These are phyloP conservation scores for Ustilago hordei DNA, from an alignment of 1,284 basidiomycete species.

Conservation along the genomic window DNA sequence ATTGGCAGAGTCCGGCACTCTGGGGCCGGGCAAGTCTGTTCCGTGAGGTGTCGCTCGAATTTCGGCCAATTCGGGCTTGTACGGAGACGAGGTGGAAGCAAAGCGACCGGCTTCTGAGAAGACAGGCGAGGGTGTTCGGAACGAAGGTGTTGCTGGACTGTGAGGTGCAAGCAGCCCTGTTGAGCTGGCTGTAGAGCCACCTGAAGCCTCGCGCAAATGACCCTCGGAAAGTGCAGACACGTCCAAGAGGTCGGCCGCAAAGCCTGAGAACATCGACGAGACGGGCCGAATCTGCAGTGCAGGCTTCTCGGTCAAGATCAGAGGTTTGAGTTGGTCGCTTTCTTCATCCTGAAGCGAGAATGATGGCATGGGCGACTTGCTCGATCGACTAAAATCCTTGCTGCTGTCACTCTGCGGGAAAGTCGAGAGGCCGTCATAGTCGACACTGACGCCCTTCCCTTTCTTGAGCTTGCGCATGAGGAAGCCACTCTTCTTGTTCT, in stretches of 20 bases:
- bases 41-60: constrained; percentile 42
- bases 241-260: constrained; percentile 54
- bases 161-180: constrained; percentile 40
- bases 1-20: constrained; percentile 40
- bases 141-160: constrained; percentile 33
- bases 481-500: constrained; percentile 64
- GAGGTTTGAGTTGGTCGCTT: constrained; percentile 24
- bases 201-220: constrained; percentile 25
- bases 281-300: constrained; percentile 57
- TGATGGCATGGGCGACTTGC: constrained; percentile 48
- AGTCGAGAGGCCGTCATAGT: constrained; percentile 41
- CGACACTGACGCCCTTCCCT: constrained; percentile 48
- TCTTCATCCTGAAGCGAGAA: constrained; percentile 42
- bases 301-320: constrained; percentile 30
- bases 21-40: constrained; percentile 31
- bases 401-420: constrained; percentile 36
- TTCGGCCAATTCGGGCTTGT: constrained; percentile 32
- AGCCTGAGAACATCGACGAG: constrained; percentile 59
- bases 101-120: constrained; percentile 17
- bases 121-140: constrained; percentile 29
- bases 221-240: constrained; percentile 38
- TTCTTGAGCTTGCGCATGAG: constrained; percentile 59
- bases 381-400: constrained; percentile 18
- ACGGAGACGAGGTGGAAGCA: constrained; percentile 6
- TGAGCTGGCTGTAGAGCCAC: constrained; percentile 26